These are phyloP conservation scores for Arabidopsis suecica DNA, from an alignment of 345 rosid genomes.

Conservation along the genomic window DNA sequence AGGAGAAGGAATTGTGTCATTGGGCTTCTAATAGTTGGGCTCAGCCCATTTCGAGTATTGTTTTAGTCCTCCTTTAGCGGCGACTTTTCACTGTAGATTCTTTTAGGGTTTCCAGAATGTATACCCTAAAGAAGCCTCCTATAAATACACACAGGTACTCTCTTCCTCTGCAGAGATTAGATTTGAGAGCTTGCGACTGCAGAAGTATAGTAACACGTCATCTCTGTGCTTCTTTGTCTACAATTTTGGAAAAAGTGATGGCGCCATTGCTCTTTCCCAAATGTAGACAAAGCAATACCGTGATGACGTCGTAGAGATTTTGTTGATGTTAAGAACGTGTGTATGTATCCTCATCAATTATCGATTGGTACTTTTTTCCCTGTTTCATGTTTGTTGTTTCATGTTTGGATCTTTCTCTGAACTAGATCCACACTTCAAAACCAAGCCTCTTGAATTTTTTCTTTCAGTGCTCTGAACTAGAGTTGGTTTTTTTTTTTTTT, in stretches of 20 bases:
- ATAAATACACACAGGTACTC: neutral
- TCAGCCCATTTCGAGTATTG: neutral
- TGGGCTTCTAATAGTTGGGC: slow-evolving; percentile 8
- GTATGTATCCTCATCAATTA: neutral
- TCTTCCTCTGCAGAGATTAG: neutral
- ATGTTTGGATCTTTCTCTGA: neutral
- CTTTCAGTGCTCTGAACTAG: too few relatives aligned
- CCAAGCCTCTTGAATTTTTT: too few relatives aligned
- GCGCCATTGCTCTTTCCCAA: neutral
- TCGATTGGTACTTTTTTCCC: neutral
- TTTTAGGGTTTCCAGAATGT: slow-evolving; percentile 8
- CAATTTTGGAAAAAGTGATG: neutral
- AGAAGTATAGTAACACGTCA: neutral
- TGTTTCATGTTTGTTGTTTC: neutral
- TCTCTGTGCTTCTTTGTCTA: slow-evolving; percentile 9
- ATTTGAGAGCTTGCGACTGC: neutral
- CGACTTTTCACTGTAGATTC: neutral
- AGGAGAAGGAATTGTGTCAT: neutral
- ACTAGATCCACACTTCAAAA: too few relatives aligned
- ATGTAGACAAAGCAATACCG: slow-evolving; percentile 5
- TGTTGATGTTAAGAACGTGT: neutral
- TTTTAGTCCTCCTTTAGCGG: neutral
- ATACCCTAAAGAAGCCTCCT: neutral
- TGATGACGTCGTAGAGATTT: neutral
- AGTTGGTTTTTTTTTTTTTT: too few relatives aligned